These are phyloP conservation scores for Mortierella sp. DNA, from an alignment of 371 early-diverging fungal species.

Conservation along the genomic window DNA sequence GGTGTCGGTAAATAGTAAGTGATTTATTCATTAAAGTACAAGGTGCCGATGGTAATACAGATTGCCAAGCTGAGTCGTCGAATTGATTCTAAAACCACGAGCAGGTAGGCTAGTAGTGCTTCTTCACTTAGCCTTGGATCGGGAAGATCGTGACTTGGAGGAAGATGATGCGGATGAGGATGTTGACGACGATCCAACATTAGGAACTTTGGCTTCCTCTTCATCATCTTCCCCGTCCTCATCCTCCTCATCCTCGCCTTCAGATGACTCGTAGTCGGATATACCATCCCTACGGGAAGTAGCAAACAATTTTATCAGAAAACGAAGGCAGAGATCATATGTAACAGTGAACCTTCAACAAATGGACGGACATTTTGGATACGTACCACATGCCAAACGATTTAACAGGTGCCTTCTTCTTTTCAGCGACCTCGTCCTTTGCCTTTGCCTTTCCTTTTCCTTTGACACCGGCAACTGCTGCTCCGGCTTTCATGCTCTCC, in stretches of 20 bases:
- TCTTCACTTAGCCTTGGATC: not conserved
- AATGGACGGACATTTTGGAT: too few species aligned
- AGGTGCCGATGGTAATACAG: too few species aligned
- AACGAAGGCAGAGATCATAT: too few species aligned
- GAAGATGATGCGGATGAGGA: conserved; percentile 18
- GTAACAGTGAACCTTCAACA: too few species aligned
- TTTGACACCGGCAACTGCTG: too few species aligned
- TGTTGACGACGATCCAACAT: conserved; percentile 19
- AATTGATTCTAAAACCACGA: too few species aligned
- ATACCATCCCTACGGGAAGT: conserved; percentile 55
- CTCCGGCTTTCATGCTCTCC: conserved; percentile 40
- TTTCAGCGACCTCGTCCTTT: conserved; percentile 20
- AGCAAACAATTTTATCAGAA: too few species aligned
- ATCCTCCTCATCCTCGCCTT: conserved; percentile 53
- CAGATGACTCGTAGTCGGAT: conserved; percentile 58
- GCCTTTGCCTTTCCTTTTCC: conserved; percentile 54
- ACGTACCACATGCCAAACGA: conserved; percentile 56
- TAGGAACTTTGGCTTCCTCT: conserved; percentile 20
- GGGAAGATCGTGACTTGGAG: not conserved
- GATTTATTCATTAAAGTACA: too few species aligned
- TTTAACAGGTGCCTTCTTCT: conserved; percentile 31
- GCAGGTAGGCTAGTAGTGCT: not conserved
- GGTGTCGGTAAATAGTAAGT: too few species aligned
- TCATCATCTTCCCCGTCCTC: conserved; percentile 50
- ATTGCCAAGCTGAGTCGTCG: too few species aligned